Conservation (phyloP, 2,329 filamentous ascomycete genomes). For the Venturia nashicola region DNA sequence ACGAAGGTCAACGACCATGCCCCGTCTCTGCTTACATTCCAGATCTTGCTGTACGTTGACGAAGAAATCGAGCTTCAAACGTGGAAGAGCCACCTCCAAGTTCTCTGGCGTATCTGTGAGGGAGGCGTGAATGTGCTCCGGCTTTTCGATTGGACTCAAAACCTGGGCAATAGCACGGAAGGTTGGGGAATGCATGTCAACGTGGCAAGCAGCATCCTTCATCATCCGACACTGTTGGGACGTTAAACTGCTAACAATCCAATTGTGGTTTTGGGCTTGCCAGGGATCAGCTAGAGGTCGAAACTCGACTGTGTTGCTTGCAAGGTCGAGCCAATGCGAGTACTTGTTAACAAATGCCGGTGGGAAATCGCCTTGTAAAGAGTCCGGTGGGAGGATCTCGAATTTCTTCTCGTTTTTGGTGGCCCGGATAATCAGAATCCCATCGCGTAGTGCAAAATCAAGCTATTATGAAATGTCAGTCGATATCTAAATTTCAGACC, state of each 20-base stretch:
- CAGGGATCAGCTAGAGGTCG: neutral
- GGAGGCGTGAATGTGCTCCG: neutral
- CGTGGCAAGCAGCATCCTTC: neutral
- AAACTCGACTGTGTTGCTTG: slow-evolving; percentile 23
- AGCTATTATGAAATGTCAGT: neutral
- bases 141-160: neutral
- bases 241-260: neutral
- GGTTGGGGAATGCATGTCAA: neutral
- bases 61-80: neutral
- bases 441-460: neutral
- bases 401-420: neutral
- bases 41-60: neutral
- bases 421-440: neutral
- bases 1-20: slow-evolving; percentile 32
- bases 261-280: neutral
- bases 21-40: neutral
- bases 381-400: neutral
- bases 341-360: slow-evolving; percentile 37
- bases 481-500: too few relatives aligned
- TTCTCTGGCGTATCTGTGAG: neutral
- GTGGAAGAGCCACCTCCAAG: neutral
- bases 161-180: neutral
- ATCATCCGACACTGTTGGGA: neutral
- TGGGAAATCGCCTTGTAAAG: slow-evolving; percentile 35
- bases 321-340: slow-evolving; percentile 48